phyloP scores from a whole-genome alignment of 225 moss, liverwort and hornwort genomes.

The Rhytidiadelphus loreus region DNA sequence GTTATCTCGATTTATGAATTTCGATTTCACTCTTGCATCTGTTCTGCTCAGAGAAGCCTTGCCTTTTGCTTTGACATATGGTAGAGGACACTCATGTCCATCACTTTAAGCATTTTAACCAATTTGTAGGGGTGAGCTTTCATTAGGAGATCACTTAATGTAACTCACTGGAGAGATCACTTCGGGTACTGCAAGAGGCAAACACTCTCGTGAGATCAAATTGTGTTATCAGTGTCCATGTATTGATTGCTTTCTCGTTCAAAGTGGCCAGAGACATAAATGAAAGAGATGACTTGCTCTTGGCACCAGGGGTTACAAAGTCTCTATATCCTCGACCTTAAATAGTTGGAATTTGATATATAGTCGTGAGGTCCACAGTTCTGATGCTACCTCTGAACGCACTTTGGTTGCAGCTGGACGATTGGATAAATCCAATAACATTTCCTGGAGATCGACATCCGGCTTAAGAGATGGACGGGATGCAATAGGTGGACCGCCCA shows the following conservation, averaged over 20 bases:
- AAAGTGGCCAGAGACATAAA: background rate
- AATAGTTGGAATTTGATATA: background rate
- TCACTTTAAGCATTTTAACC: background rate
- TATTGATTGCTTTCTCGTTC: background rate
- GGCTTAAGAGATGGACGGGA: slow-evolving; percentile 51
- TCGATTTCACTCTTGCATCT: background rate
- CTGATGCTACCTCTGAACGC: background rate
- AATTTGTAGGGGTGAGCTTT: background rate
- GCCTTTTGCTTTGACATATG: background rate
- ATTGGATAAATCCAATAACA: slow-evolving; percentile 54
- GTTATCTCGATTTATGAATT: background rate
- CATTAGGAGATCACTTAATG: background rate
- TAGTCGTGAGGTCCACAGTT: background rate
- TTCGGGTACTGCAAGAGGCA: background rate
- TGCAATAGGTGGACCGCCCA: background rate
- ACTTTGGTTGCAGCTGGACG: slow-evolving; percentile 48
- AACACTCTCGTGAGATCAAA: background rate
- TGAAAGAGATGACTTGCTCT: background rate
- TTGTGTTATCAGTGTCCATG: background rate
- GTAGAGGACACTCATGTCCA: background rate
- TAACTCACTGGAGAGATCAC: background rate
- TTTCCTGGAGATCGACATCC: slow-evolving; percentile 66
- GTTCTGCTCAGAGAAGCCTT: background rate
- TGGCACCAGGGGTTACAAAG: background rate
- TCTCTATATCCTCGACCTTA: background rate